A percentile compares a stretch with the other conserved stretches of the same genome.
These are phyloP conservation scores for Jatropha multifida DNA, from an alignment of 441 rosid species.

Conservation along the genomic window DNA sequence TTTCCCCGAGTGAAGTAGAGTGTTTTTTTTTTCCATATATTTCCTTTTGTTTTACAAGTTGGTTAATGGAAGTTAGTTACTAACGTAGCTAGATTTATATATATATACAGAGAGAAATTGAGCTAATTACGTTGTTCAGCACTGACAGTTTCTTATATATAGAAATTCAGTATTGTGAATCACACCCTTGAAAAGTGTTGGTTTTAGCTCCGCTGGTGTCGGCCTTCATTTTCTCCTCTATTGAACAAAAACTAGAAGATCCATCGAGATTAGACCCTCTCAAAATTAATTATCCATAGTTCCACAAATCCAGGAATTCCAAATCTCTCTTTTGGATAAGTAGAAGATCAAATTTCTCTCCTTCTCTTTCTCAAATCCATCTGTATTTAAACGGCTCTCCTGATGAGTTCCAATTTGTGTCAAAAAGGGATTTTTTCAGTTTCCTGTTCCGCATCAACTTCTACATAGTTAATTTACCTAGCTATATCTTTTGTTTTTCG, in stretches of 20 bases:
- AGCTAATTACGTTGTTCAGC: background rate
- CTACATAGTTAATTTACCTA: background rate
- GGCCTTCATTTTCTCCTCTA: background rate
- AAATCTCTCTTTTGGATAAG: conserved; percentile 34
- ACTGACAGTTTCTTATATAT: too few relatives aligned
- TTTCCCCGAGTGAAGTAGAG: too few relatives aligned
- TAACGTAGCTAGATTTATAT: too few relatives aligned
- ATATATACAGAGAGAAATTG: background rate
- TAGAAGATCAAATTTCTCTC: conserved; percentile 25
- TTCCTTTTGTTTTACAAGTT: too few relatives aligned
- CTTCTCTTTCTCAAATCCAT: too few relatives aligned
- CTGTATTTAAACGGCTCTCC: background rate
- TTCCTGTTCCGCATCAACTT: conserved; percentile 3
- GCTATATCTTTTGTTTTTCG: background rate
- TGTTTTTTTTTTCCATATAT: too few relatives aligned
- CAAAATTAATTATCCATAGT: conserved; percentile 18
- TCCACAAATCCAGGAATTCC: conserved; percentile 24
- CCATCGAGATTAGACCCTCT: conserved; percentile 22
- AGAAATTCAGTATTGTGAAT: background rate
- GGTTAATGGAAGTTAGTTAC: too few relatives aligned
- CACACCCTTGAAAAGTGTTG: background rate
- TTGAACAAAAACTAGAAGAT: too few relatives aligned
- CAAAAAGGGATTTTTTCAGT: background rate
- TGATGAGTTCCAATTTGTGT: background rate
- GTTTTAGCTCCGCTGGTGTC: background rate